Percentiles rank a stretch among this genome's conserved stretches.
Conservation (phyloP, 73 alveolate genomes). For the Symbiodinium pilosum region DNA sequence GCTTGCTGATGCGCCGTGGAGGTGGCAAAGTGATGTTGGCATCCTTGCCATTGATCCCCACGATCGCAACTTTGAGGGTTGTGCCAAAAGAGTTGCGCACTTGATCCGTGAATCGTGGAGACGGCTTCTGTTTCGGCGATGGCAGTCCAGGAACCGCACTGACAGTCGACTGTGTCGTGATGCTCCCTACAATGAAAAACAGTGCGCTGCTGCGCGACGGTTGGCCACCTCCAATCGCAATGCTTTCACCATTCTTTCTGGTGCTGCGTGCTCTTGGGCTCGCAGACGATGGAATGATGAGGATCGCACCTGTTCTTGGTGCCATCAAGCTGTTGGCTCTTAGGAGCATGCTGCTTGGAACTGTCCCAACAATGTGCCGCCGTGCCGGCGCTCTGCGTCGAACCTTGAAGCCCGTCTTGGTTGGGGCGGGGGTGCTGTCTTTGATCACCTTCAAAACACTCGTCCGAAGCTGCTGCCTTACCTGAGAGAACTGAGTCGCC, state of each 20-base stretch:
- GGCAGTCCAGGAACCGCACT: neutral
- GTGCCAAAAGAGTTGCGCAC: neutral
- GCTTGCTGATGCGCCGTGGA: neutral
- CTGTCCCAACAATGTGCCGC: neutral
- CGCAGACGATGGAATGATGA: neutral
- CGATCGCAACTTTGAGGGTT: neutral
- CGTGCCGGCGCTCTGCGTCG: neutral
- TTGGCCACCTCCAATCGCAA: neutral
- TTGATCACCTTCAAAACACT: too few relatives aligned
- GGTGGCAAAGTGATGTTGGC: neutral
- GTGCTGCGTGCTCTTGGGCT: neutral
- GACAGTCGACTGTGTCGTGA: neutral
- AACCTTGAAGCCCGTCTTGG: neutral
- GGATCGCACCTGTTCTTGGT: neutral
- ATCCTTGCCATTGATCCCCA: neutral
- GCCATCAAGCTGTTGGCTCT: neutral
- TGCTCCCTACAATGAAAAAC: neutral
- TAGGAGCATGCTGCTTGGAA: neutral
- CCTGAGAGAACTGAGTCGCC: too few relatives aligned
- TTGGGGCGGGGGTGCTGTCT: too few relatives aligned
- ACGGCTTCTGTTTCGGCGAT: neutral
- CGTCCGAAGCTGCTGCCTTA: too few relatives aligned
- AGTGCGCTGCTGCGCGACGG: neutral
- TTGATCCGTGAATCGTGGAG: neutral
- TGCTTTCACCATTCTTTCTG: neutral